Percentiles rank a stretch among this genome's conserved stretches.
These are phyloP conservation scores for Corylus heterophylla DNA, from an alignment of 306 rosid genomes.

Conservation along the genomic window DNA sequence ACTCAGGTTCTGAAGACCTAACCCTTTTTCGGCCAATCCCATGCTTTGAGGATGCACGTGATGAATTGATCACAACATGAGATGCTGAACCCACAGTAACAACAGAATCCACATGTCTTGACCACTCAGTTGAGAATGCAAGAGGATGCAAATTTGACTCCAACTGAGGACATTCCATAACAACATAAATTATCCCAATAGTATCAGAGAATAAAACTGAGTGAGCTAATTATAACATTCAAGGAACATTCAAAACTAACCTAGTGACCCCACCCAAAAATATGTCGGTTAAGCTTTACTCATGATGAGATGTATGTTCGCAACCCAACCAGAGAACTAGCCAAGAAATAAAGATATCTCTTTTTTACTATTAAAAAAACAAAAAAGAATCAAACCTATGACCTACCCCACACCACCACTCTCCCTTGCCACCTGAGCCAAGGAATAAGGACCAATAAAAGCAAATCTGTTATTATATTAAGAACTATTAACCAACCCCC, in stretches of 20 bases:
- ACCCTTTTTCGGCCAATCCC: conserved; percentile 64
- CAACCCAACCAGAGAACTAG: background rate
- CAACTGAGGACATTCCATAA: conserved; percentile 51
- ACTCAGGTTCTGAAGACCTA: conserved; percentile 59
- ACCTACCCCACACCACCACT: background rate
- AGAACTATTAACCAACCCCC: background rate
- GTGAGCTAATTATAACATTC: background rate
- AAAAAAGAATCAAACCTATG: background rate
- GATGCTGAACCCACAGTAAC: conserved; percentile 83
- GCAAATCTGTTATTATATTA: background rate
- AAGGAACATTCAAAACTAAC: background rate
- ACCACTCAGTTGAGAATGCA: conserved; percentile 84
- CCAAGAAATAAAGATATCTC: background rate
- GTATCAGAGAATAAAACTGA: conserved; percentile 18
- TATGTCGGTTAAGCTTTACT: background rate
- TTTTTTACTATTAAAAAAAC: background rate
- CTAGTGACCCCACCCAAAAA: background rate
- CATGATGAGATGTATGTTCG: background rate
- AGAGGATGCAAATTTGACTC: conserved; percentile 70
- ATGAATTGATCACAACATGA: conserved; percentile 61
- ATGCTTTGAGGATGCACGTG: conserved; percentile 63
- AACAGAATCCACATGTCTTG: conserved; percentile 76
- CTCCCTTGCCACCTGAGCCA: conserved; percentile 11
- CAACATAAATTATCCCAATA: conserved; percentile 16
- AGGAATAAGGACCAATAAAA: background rate